Base-by-base conservation (phyloP, 768 basidiomycete genomes). In the Psilocybe tampanensis region DNA sequence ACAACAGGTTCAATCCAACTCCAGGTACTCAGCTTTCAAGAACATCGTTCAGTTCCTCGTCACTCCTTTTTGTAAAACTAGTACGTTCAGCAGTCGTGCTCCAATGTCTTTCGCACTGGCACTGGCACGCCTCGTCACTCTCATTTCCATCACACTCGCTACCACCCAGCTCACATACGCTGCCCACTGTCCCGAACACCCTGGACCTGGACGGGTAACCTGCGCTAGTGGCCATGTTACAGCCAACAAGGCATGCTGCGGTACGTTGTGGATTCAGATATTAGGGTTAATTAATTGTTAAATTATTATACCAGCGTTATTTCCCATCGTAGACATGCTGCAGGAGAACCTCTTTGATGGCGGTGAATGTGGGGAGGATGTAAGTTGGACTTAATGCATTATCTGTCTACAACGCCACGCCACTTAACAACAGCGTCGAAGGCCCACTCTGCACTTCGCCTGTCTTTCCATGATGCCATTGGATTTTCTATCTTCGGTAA, bases 171-270 rank as follows among this genome's bases (percentile, higher is more conserved):
- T 47, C 12, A 34, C 54, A 18, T 49, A 43, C 22, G 66, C 56
- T 44, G 63, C 60, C 29, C 42, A n/a, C n/a, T n/a, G n/a, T 62
- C 26, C 43, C 62, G 52, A 65, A 64, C n/a, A n/a, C n/a, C n/a
- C n/a, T n/a, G n/a, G n/a, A n/a, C n/a, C n/a, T n/a, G n/a, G n/a
- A 53, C 52, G 59, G n/a, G 64, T 66, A 1, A 64, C 63, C 12
- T 68, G 66, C 50, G 9, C 61, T 1, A 59, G 58, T 29, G 67
- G 67, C 0, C 65, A 68, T 23, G 54, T 59, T 19, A 66, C 65
- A 5, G 60, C 63, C 12, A 61, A 64, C 34, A 50, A 44, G 32
- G 63, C 63, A 6, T 64, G 60, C 24, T 64, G 63, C 23, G 55
- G 60, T 64, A 15, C 13, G 57, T 59, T 33, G 29, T n/a, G 1